Conservation (phyloP, 2,329 filamentous ascomycete genomes). For the Pezicula neosporulosa region DNA sequence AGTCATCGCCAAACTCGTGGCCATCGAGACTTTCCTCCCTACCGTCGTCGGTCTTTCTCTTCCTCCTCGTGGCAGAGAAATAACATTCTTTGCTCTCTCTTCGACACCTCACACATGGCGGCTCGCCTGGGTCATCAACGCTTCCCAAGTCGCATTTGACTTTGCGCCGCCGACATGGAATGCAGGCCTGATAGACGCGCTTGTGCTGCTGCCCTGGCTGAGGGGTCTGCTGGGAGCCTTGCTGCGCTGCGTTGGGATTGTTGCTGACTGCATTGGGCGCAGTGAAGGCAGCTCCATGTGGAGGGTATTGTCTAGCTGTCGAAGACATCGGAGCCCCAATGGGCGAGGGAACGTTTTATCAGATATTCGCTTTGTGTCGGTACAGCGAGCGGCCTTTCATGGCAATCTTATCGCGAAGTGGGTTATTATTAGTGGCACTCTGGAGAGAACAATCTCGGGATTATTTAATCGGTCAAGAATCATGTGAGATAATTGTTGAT, state of each 20-base stretch:
- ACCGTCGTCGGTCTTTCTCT: constrained; percentile 71
- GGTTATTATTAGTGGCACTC: constrained; percentile 3
- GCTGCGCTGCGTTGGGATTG: constrained; percentile 5
- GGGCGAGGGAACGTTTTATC: neutral
- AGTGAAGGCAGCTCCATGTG: constrained; percentile 14
- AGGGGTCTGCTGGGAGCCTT: constrained; percentile 7
- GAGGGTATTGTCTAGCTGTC: constrained; percentile 12
- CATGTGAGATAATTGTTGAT: too few species aligned
- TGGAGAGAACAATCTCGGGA: too few species aligned
- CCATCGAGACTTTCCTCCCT: constrained; percentile 43
- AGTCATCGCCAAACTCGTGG: constrained; percentile 47
- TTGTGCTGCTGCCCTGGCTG: constrained; percentile 26
- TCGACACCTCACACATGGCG: constrained; percentile 89
- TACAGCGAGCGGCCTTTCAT: neutral
- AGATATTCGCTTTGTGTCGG: too few species aligned
- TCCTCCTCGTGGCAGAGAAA: constrained; percentile 91
- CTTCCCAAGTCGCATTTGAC: constrained; percentile 58
- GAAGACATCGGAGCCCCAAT: constrained; percentile 10
- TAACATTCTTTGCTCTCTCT: constrained; percentile 96
- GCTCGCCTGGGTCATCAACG: constrained; percentile 91
- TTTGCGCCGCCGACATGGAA: constrained; percentile 52
- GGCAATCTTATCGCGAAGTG: too few species aligned
- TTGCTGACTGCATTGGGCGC: constrained; percentile 10
- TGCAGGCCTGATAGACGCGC: constrained; percentile 39
- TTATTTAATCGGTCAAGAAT: too few species aligned